Evolutionary conservation across 2,329 filamentous ascomycete genomes (phyloP), one percentile per base, ranked within the genome.

Genomic region (Parascedosporium putredinis): DNA sequence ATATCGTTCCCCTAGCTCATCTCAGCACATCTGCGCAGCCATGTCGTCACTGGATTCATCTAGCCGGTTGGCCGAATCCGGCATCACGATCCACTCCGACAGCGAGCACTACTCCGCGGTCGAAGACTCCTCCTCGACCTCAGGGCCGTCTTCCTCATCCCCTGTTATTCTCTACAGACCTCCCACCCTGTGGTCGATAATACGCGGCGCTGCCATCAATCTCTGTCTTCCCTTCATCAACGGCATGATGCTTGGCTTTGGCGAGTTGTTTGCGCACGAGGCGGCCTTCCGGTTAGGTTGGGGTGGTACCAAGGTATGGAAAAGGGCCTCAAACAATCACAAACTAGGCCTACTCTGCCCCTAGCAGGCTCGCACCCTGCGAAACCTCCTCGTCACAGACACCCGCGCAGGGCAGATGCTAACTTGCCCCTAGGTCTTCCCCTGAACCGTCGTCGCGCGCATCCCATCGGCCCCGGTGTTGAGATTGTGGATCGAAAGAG

Each of bases 171-270:
- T 97, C 44, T 98, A 97, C 75, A 81, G 82, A 56, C 88, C 90
- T 3, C 90, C 93, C 2, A 94, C 89, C 0, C 60, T 94, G 42
- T 95, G 88, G 87, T 82, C 86, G 8, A 66, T 98, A 54, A 57
- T 96, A 50, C 81, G 91, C 50, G 88, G 93, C 33, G 88, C 89
- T 14, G 89, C 90, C 5, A 98, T 98, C 69, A 98, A 98, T 65
- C 73, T 98, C n/a, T 60, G 98, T 1, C 70, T 98, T 18, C 93
- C 93, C 0, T 98, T 98, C 61, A 81, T 98, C 62, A 98, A 98
- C 69, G 93, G 93, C 44, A 79, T 98, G 74, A 98, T 98, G 93
- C 70, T 98, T 60, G 93, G 93, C 2, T 96, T 98, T 62, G 93
- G 93, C 57, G 93, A 98, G 70, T 70, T 98, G 47, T 91, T 98